Base-by-base conservation (phyloP, 129 eudicot species). In the Dittrichia graveolens region DNA sequence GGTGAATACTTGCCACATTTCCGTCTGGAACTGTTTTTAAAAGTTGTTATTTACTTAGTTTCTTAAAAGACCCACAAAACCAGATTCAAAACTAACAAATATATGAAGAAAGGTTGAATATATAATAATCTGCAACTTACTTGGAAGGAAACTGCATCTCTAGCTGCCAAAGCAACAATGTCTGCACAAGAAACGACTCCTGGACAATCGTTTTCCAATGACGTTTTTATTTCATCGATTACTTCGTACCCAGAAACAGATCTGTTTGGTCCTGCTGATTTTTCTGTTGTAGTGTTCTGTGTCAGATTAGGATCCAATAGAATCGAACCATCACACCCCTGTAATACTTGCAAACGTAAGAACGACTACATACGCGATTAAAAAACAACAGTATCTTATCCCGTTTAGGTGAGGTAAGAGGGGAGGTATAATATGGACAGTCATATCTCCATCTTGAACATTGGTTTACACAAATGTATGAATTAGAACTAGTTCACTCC, bases 301-400 rank as follows among this genome's bases (percentile, higher is more conserved):
- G 48, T 45, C n/a, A 80, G 68, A 58, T 79, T 45, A n/a, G 83
- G 68, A 58, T 82, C 78, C 72, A 85, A 35, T 2, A 85, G 63
- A 3, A 85, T 70, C 1, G 89, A 85, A 45, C 65, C 86, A 50
- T 85, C 86, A 69, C 86, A 85, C 12, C 89, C 89, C 89, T 84
- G 44, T 42, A 63, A 53, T 18, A 40, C 10, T 7, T 7, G 40
- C 54, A 35, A 61, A 65, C 7, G 35, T 56, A 56, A 14, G 19
- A 55, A 41, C 4, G 5, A 24, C 31, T 24, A 24, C 31, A 24
- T 24, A 24, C 2, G 0, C 56, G 8, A 53, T 10, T 46, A 47
- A 14, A 63, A 40, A 63, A 40, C 35, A 7, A 40, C 2, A 24
- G 1, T 24, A 24, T 24, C 31, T 2, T 0, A 24, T 24, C 31